Base-by-base conservation (phyloP, 805 yeast species). In the Cyberlindnera mycetangii region DNA sequence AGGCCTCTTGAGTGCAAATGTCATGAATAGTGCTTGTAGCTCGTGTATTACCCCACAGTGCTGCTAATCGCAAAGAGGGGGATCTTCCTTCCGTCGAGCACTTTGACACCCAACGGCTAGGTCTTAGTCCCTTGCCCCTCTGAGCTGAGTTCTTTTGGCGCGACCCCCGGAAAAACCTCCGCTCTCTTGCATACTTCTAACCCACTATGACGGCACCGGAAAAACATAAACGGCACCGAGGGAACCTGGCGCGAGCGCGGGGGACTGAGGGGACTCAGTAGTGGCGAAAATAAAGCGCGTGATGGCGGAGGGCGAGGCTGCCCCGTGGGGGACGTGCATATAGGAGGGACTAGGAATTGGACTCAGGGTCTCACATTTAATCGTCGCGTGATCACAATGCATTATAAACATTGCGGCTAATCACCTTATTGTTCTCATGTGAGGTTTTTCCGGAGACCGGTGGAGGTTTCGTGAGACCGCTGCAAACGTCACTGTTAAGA, bases 271-370 rank as follows among this genome's bases (percentile, higher is more conserved):
- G 12, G 28, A 25, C 28, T 25, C 28, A n/a, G 16, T 15, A 5
- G 33, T 19, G 7, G 33, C 33, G 14, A 17, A 31, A 15, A 10
- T 32, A 11, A 17, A 8, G 35, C 35, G 19, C 35, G n/a, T 12
- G 21, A 18, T 25, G 28, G 35, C 35, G 35, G 35, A 32, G 35
- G 28, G 35, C 35, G 35, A 22, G 19, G 35, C 10, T 17, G 35
- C 35, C 35, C 35, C 35, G 35, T 32, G 35, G 35, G 35, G 35
- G 10, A 22, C 35, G 14, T 16, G 9, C 12, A 7, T 3, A 17
- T 17, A n/a, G 14, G 28, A 25, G 7, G 12, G 28, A 25, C 35
- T 32, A 18, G 35, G 11, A n/a, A 7, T n/a, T 31, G 35, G 8
- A n/a, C n/a, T n/a, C n/a, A n/a, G 28, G 12, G 28, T 7, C 28